Conservation (phyloP, 2,329 filamentous ascomycete species). For the Passalora sequoiae region DNA sequence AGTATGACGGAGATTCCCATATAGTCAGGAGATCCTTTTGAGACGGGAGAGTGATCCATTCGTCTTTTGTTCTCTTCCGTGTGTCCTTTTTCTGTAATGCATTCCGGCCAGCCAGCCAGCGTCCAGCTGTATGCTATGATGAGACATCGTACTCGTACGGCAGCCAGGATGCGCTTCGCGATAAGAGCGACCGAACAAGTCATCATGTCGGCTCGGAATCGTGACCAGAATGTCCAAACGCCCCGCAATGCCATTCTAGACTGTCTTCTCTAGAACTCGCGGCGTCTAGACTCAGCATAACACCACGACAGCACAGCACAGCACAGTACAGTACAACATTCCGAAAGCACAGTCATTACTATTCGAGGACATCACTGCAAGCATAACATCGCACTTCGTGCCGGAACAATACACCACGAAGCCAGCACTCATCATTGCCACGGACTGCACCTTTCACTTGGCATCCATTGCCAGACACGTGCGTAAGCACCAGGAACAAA, state of each 20-base stretch:
- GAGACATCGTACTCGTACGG: too few species aligned
- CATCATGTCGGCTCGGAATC: too few species aligned
- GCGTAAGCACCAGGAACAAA: too few species aligned
- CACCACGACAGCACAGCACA: neutral
- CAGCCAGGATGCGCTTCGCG: too few species aligned
- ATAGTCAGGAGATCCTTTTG: too few species aligned
- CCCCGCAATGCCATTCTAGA: constrained; percentile 2
- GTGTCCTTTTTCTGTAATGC: neutral
- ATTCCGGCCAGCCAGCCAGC: neutral
- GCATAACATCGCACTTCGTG: neutral
- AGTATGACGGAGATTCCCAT: neutral
- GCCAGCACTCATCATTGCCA: neutral
- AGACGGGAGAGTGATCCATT: too few species aligned
- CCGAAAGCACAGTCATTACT: constrained; percentile 3
- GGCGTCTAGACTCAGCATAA: too few species aligned
- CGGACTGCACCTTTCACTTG: neutral
- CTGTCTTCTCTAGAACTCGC: neutral
- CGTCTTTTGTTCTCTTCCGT: neutral
- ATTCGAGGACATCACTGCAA: neutral
- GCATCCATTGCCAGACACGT: neutral
- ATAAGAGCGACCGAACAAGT: too few species aligned
- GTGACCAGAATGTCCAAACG: too few species aligned
- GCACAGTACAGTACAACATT: too few species aligned
- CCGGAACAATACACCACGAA: neutral
- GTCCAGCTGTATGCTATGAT: too few species aligned